These are phyloP conservation scores for Yarrowia alimentaria DNA, from an alignment of 805 yeast species.

Conservation along the genomic window DNA sequence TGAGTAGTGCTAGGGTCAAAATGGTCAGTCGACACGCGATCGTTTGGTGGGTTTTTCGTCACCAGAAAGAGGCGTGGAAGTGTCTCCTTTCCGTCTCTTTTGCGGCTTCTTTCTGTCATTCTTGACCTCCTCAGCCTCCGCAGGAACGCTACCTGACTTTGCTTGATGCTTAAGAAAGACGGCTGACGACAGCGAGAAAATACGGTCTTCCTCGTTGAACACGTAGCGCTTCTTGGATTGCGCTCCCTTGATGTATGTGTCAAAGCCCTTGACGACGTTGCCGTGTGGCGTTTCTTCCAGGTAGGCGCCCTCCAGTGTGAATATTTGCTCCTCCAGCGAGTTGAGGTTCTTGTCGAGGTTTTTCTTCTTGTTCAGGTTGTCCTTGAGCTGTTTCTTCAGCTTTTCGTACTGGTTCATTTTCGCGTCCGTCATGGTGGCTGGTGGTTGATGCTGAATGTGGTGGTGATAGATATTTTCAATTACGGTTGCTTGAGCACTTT, in stretches of 20 bases:
- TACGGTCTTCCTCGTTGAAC: conserved; percentile 67
- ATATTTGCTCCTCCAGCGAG: conserved; percentile 71
- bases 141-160: conserved; percentile 31
- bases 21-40: conserved; percentile 9
- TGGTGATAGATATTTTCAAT: neutral
- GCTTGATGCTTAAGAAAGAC: conserved; percentile 54
- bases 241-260: conserved; percentile 60
- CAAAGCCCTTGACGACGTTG: conserved; percentile 89
- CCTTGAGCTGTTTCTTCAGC: conserved; percentile 63
- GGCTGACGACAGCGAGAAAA: conserved; percentile 73
- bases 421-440: conserved; percentile 35
- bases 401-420: conserved; percentile 55
- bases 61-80: conserved; percentile 9
- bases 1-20: too few species aligned
- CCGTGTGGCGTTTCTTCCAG: conserved; percentile 71
- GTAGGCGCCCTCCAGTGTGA: conserved; percentile 73
- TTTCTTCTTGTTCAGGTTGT: conserved; percentile 59
- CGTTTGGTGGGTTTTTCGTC: conserved; percentile 14
- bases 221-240: conserved; percentile 51
- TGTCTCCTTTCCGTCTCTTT: conserved; percentile 18
- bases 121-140: conserved; percentile 36
- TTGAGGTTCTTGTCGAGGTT: conserved; percentile 57
- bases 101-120: conserved; percentile 15
- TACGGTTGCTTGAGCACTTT: too few species aligned
- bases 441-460: neutral